Conservation (phyloP, 2,329 filamentous ascomycete genomes). For the Aspergillus sp. region DNA sequence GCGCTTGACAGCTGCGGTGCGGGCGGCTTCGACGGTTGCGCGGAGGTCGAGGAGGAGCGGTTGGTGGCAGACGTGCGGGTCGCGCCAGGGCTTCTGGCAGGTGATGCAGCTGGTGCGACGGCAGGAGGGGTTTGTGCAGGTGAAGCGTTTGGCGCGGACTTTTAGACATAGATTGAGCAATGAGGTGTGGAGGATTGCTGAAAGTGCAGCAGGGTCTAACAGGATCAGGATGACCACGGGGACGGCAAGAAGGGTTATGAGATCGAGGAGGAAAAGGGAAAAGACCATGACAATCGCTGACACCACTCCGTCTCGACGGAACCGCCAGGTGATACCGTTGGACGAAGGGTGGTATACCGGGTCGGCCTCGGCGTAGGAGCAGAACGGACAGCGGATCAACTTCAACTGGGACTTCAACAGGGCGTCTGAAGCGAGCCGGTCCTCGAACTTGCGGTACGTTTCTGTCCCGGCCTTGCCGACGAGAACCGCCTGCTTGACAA, state of each 20-base stretch:
- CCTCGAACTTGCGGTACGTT: conserved; percentile 65
- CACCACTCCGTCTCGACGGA: conserved; percentile 48
- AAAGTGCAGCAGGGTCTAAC: conserved; percentile 42
- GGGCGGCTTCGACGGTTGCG: conserved; percentile 82
- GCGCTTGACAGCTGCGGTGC: conserved; percentile 87
- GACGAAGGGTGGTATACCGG: conserved; percentile 55
- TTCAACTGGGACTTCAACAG: conserved; percentile 64
- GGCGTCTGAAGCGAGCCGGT: conserved; percentile 65
- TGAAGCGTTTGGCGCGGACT: conserved; percentile 65
- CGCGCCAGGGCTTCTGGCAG: conserved; percentile 73
- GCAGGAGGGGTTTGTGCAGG: conserved; percentile 63
- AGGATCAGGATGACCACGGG: conserved; percentile 49
- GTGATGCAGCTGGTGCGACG: conserved; percentile 64
- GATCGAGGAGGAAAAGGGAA: conserved; percentile 33
- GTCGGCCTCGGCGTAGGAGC: conserved; percentile 81
- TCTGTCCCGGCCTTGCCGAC: conserved; percentile 61
- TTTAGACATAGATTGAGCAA: conserved; percentile 60
- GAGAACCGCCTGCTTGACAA: conserved; percentile 63
- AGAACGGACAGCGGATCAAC: conserved; percentile 80
- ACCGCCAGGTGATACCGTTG: conserved; percentile 45
- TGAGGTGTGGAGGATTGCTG: conserved; percentile 48
- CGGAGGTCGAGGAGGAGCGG: conserved; percentile 71
- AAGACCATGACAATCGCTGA: conserved; percentile 42
- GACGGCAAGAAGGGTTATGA: conserved; percentile 39
- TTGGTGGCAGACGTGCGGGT: conserved; percentile 85